Base-by-base conservation (phyloP, 2,329 filamentous ascomycete genomes). In the Diaporthe citri region DNA sequence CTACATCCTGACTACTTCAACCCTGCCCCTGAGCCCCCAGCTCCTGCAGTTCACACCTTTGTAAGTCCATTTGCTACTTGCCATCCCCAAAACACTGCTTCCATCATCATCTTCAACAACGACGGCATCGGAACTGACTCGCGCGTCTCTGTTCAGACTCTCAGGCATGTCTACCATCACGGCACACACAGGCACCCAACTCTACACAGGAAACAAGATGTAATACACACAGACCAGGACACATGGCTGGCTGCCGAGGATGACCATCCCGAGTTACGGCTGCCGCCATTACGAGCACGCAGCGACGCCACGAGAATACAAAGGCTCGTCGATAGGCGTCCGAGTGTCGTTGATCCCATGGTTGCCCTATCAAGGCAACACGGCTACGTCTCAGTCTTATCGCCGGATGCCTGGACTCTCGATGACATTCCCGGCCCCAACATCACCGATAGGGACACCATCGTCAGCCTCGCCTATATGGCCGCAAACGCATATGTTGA, bases 101-200 rank as follows among this genome's bases (percentile, higher is more conserved):
- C 36, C n/a, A 41, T 43, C 56, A 28, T 59, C 36, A 39, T 20
- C 62, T 20, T 13, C 25, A 8, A 62, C 39, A 10, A 22, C 13
- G 17, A 57, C 22, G 43, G 31, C 15, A 34, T 43, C 46, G 41
- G 15, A 10, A 20, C 41, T 74, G 57, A 75, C 64, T 46, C 39
- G 60, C n/a, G 31, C n/a, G 39, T 34, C 28, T 15, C 48, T 36
- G 10, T 28, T 79, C 82, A 89, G 86, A 92, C 89, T 9, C 90
- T 99, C 74, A 93, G 95, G 80, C 96, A 99, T 84, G 93, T 98
- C 80, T 97, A 95, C 85, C 96, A 98, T 82, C 96, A 98, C 85
- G 96, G 96, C 75, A 94, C 95, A 55, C 90, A 96, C 83, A 86
- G 90, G 78, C 91, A 97, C 79, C 96, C 96, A 3, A 84, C 88